Percentiles rank a stretch among this genome's conserved stretches.
These are phyloP conservation scores for Rauvolfia tetraphylla DNA, from an alignment of 257 asterid genomes.

Conservation along the genomic window DNA sequence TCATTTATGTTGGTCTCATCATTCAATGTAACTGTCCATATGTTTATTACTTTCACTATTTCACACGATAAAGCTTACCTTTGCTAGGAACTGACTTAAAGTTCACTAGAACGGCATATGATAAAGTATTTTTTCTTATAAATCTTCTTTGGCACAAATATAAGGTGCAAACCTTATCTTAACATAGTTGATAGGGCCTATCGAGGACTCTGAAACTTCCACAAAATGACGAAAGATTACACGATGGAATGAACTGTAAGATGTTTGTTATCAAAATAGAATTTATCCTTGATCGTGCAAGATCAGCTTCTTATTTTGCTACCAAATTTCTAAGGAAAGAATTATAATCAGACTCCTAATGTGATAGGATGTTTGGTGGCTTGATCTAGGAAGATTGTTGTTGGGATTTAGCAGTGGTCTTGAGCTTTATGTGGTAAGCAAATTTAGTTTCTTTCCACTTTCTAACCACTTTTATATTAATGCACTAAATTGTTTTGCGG, in stretches of 20 bases:
- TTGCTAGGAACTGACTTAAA: background rate
- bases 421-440: conserved; percentile 24
- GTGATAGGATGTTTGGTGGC: conserved; percentile 25
- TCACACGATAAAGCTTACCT: background rate
- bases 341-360: background rate
- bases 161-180: background rate
- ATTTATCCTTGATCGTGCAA: background rate
- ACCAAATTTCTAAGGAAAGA: background rate
- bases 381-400: conserved; percentile 21
- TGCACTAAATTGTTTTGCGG: background rate
- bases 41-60: background rate
- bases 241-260: background rate
- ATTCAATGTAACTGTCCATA: background rate
- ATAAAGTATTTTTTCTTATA: background rate
- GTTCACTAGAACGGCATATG: background rate
- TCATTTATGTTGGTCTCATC: background rate
- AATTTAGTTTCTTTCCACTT: background rate
- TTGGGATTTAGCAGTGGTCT: conserved; percentile 25
- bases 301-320: background rate
- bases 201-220: background rate
- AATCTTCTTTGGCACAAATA: background rate
- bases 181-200: background rate
- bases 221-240: background rate
- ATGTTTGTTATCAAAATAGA: background rate
- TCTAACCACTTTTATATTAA: background rate